Base-by-base conservation (phyloP, 2,329 filamentous ascomycete genomes). In the Penicillium sumatraense region DNA sequence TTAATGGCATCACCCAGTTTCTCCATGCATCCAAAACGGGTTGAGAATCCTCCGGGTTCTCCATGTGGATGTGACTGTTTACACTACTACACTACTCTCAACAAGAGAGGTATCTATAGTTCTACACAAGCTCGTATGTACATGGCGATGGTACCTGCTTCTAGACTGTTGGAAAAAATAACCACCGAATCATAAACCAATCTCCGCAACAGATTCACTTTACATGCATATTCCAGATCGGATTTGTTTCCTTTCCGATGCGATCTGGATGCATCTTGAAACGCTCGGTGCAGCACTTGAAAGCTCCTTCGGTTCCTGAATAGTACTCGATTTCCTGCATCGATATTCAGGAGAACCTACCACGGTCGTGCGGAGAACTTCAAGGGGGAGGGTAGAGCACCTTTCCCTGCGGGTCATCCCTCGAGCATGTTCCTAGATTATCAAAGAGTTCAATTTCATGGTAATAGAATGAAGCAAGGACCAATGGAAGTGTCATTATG, bases 391-490 rank as follows among this genome's bases (percentile, higher is more conserved):
- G 27, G 29, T 2, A 35, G 8, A 38, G 11, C 14, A 6, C 16
- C 21, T 9, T 42, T 26, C 51, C n/a, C 44, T 53, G 58, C 24
- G 54, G 58, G 62, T 64, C 33, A 59, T 51, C 59, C 54, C 60
- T 61, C 45, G 55, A 61, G 47, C 16, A 57, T 26, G 53, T 52
- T 33, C 51, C 46, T 49, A 41, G 35, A 41, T 56, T 56, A 53
- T 41, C 29, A 50, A 51, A 51, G 31, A 31, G 45, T 47, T 48
- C 26, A 35, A 20, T 56, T 61, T 18, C 57, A 55, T 52, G 33
- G 44, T 58, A 64, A 64, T 67, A 68, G 61, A 64, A 61, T 57
- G 49, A 72, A 70, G 70, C 70, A 72, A 72, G 70, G 70, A 71
- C 55, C 53, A 16, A 44, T 50, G 27, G 51, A 40, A 48, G 49